These are phyloP conservation scores for Dothideomycetes sp. DNA, from an alignment of 2,329 filamentous ascomycete species.

Conservation along the genomic window DNA sequence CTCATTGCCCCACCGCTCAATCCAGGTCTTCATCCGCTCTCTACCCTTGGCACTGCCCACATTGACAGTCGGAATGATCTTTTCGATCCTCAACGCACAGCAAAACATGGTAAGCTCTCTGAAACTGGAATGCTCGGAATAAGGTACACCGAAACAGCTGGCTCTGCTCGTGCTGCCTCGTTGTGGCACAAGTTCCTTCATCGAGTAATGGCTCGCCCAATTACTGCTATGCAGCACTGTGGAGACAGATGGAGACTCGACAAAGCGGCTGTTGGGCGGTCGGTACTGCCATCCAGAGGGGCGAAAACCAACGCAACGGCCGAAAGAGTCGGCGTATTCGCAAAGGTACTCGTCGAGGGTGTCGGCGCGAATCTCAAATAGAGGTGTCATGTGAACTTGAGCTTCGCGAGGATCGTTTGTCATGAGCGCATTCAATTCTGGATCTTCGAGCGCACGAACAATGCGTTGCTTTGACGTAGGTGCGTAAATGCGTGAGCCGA, in stretches of 20 bases:
- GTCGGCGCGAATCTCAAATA: slow-evolving; percentile 87
- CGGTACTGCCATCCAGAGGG: slow-evolving; percentile 93
- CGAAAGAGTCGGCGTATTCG: slow-evolving; percentile 69
- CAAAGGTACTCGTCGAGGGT: slow-evolving; percentile 84
- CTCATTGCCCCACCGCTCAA: slow-evolving; percentile 52
- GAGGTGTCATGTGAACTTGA: slow-evolving; percentile 94
- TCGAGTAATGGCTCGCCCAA: slow-evolving; percentile 67
- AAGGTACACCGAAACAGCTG: slow-evolving; percentile 87
- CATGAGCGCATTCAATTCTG: slow-evolving; percentile 65
- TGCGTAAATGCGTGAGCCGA: slow-evolving; percentile 83
- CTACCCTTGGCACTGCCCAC: slow-evolving; percentile 53
- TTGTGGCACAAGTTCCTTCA: slow-evolving; percentile 65
- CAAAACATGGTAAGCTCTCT: slow-evolving; percentile 89
- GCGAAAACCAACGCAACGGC: slow-evolving; percentile 77
- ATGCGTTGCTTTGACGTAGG: slow-evolving; percentile 73
- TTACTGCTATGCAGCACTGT: slow-evolving; percentile 54
- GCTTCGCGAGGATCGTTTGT: slow-evolving; percentile 73
- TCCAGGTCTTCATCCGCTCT: slow-evolving; percentile 57
- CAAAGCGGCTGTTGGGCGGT: slow-evolving; percentile 52
- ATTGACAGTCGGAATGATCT: slow-evolving; percentile 90
- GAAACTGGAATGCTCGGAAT: slow-evolving; percentile 92
- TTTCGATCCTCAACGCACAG: slow-evolving; percentile 75
- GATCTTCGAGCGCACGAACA: slow-evolving; percentile 73
- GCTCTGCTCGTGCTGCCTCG: slow-evolving; percentile 73
- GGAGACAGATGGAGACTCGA: slow-evolving; percentile 51